Base-by-base conservation (phyloP, 495 filamentous ascomycete genomes). In the Xylaria telfairii region DNA sequence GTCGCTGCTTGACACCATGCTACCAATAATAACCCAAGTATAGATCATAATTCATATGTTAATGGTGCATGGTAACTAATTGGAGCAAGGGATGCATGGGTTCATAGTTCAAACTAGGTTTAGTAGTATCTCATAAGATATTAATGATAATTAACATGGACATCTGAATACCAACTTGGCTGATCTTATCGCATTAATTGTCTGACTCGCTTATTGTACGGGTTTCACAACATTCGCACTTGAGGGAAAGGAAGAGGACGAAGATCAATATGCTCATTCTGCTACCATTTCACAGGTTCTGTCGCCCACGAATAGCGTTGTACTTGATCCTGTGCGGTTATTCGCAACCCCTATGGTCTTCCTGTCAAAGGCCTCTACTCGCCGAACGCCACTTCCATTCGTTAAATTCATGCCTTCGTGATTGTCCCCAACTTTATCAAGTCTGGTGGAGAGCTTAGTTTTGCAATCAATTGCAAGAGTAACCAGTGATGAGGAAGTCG, bases 401-500 rank as follows among this genome's bases (percentile, higher is more conserved):
- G 2, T 26, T 3, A 53, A 28, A 1, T 26, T 13, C 24, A 1
- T 53, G 21, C 9, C 21, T 53, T 19, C 21, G 21, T 28, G 21
- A 13, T 26, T 53, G 4, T 5, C 49, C 0, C 24, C 3, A 0
- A 57, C 0, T 32, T 57, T 9, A 1, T 0, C 32, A 10, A 57
- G 17, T 1, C 6, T 17, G 19, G 28, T 24, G 8, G 49, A 54
- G 4, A 21, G 8, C 7, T 59, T 21, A 0, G 17, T 62, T 6
- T 9, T 32, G 4, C 8, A 17, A 3, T 12, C 12, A 62, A 28
- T 17, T 51, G 30, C 44, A 65, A 10, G 42, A 32, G 62, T 21
- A 49, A 13, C 42, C 44, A 12, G 62, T 65, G 19, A 65, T 65
- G 28, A 49, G 42, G 44, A 34, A 65, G 9, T 65, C 62, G 19